A percentile compares a stretch with the other conserved stretches of the same genome.
These are phyloP conservation scores for Verticillium nonalfalfae DNA, from an alignment of 2,329 filamentous ascomycete species.

Conservation along the genomic window DNA sequence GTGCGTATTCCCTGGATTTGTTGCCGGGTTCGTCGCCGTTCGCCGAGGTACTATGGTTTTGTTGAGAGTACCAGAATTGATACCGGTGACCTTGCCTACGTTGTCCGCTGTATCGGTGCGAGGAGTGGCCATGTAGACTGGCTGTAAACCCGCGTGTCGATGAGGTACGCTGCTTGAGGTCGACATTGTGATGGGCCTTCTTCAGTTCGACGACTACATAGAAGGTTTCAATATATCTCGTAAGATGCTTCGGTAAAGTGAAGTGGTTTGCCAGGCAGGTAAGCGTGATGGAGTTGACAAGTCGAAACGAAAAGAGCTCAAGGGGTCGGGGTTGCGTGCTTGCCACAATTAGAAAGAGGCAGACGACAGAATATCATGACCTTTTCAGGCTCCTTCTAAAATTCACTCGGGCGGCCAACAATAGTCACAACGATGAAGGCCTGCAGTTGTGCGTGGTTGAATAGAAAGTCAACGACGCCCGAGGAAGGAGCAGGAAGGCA, in stretches of 20 bases:
- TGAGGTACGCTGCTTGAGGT: not conserved
- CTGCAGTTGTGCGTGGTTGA: not conserved
- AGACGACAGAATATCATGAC: not conserved
- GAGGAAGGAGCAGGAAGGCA: not conserved
- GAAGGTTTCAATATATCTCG: not conserved
- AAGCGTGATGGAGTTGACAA: not conserved
- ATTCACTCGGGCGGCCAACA: not conserved
- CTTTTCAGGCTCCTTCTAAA: not conserved
- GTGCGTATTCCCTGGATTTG: not conserved
- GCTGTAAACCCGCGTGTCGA: not conserved
- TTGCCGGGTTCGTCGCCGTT: not conserved
- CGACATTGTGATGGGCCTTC: not conserved
- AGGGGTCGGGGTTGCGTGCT: not conserved
- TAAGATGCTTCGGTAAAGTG: not conserved
- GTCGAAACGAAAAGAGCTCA: not conserved
- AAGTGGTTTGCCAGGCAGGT: not conserved
- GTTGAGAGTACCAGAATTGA: not conserved
- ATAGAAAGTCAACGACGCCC: not conserved
- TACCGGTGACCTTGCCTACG: not conserved
- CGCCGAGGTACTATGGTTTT: not conserved
- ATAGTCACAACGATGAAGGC: not conserved
- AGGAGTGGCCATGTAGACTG: not conserved
- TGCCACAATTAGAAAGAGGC: not conserved
- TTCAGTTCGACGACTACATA: not conserved
- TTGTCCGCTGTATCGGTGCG: not conserved